Base-by-base conservation (phyloP, 176 grass and related monocot genomes). In the Zoysia japonica region DNA sequence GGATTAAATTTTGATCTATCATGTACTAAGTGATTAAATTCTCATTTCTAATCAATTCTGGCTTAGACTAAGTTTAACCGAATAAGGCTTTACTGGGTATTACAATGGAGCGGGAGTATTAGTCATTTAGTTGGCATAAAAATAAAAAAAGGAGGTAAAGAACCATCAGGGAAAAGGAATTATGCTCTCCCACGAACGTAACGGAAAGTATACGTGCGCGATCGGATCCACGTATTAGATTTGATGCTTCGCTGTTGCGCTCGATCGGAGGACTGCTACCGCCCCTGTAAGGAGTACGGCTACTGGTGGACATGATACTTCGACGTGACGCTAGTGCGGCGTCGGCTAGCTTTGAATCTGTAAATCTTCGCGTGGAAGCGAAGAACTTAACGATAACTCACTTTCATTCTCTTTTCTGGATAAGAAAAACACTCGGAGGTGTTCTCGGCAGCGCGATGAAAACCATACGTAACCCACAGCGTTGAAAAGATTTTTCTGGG, bases 321-420 rank as follows among this genome's bases (percentile, higher is more conserved):
- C 19, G 19, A 80, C 20, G 42, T 41, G 28, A 28, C 28, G 42
- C 35, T 41, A 61, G n/a, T 11, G 38, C 38, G 63, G 28, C 15
- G 72, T 57, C 15, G 72, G 81, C 10, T 2, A 5, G 44, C 55
- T 51, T 62, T n/a, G 53, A 35, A 70, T 36, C 12, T 28, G 12
- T 11, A 65, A 47, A 66, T 66, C 83, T 73, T 85, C 59, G 28
- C 61, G 68, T 66, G 49, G 60, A 85, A 79, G 83, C 68, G 67
- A 73, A 85, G 76, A 37, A 73, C 65, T 57, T 37, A 19, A 63
- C 47, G 1, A 48, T 13, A 62, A 52, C 57, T 62, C 53, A 43
- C 52, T 52, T 83, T 57, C 17, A 11, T 0, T 49, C 9, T 44
- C 39, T 10, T 73, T 71, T 61, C 1, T 61, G 57, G 35, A 28